Base-by-base conservation (phyloP, 306 rosid genomes). In the Cicer bijugum region DNA sequence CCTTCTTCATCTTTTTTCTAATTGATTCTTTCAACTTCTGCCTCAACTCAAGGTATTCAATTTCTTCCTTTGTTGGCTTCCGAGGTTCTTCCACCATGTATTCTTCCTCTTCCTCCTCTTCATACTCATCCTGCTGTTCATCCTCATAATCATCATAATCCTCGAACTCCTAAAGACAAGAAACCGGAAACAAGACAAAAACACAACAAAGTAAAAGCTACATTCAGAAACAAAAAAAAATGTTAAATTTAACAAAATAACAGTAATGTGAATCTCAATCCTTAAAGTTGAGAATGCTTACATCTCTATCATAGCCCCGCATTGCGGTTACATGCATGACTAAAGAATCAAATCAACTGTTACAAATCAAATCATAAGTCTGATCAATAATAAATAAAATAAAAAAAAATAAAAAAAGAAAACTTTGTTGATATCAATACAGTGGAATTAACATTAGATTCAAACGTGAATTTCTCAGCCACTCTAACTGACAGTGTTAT, bases 41-140 rank as follows among this genome's bases (percentile, higher is more conserved):
- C 81, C 97, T 91, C 84, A 85, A 78, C 71, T 74, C 92, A 72
- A 93, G 97, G 67, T 84, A 91, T 10, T 87, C 89, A 69, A 81
- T 9, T 82, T 85, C 93, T 69, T 90, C 98, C 79, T 86, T 86
- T 4, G 92, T 82, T 5, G 88, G 96, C 69, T 84, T 86, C 14
- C 47, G 90, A 68, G 84, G 89, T 69, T 81, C 84, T 63, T 81
- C 83, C 81, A 73, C 90, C 46, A 76, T 86, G 2, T 86, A 63
- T 15, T 84, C 86, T 2, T 75, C 89, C 62, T 76, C 92, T 66
- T 52, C 93, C 19, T 81, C 89, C n/a, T 82, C 89, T 35, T 75
- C 89, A 16, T 85, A 82, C 37, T 67, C 78, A 83, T 84, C 93
- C 19, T 55, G 75, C 50, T 74, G 84, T 51, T 80, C 89, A 4